A percentile compares a stretch with the other conserved stretches of the same genome.
phyloP scores from a whole-genome alignment of 768 basidiomycete species.

The Mycena olivaceomarginata region DNA sequence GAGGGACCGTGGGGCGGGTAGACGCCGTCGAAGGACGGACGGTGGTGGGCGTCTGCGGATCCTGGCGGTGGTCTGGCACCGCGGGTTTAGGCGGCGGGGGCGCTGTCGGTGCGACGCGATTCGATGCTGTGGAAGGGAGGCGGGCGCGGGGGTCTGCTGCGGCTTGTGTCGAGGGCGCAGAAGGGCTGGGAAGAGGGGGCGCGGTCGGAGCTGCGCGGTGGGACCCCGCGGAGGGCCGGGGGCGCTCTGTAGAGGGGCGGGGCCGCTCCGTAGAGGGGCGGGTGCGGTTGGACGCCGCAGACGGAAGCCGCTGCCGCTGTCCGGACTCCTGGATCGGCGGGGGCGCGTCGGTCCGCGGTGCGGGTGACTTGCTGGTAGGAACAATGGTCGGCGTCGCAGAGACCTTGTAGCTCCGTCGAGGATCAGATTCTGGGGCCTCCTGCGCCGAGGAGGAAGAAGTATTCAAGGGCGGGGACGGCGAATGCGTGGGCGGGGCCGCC shows the following conservation, averaged over 20 bases:
- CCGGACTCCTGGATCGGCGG: background rate
- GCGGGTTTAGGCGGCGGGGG: background rate
- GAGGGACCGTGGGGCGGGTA: background rate
- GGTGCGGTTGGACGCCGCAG: background rate
- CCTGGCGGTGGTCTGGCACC: background rate
- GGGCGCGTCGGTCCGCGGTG: background rate
- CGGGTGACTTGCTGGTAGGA: background rate
- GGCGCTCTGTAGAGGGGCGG: too few species aligned
- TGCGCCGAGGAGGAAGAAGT: slow-evolving; percentile 6
- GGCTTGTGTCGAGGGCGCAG: too few species aligned
- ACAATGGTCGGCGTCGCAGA: slow-evolving; percentile 35
- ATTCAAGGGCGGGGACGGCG: slow-evolving; percentile 7
- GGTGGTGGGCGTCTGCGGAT: slow-evolving; percentile 12
- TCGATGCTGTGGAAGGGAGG: slow-evolving; percentile 4
- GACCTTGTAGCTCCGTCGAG: slow-evolving; percentile 25
- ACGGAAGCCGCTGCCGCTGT: background rate
- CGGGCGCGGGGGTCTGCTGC: background rate
- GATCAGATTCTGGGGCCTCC: slow-evolving; percentile 16
- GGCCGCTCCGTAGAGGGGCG: too few species aligned
- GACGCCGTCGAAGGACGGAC: slow-evolving; percentile 8
- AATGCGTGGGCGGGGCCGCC: background rate
- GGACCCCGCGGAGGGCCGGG: too few species aligned
- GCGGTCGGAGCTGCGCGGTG: too few species aligned
- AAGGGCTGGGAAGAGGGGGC: too few species aligned
- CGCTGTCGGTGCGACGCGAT: background rate